Base-by-base conservation (phyloP, 2,329 filamentous ascomycete genomes). In the Sarocladium strictum region DNA sequence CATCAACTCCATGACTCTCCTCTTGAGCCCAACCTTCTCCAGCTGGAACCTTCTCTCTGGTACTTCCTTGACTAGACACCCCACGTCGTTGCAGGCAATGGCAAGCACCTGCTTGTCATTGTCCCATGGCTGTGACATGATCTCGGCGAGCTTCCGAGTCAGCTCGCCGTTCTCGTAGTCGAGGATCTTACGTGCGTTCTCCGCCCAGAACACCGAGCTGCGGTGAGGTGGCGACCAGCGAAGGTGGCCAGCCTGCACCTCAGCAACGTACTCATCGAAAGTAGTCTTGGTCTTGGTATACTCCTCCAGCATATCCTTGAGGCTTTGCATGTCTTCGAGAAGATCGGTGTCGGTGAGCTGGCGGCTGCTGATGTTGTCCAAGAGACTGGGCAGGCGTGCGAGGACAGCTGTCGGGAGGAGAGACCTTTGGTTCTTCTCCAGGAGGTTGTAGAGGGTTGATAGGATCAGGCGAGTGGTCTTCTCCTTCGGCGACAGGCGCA, bases 391-490 rank as follows among this genome's bases (percentile, higher is more conserved):
- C 32, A 97, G 83, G 57, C 90, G 87, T 52, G 90, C 90, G 56
- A 96, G 86, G 21, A 94, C 87, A 1, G 94, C 92, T 2, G 87
- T 86, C 7, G 93, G 92, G 55, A 97, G 85, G 69, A 86, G 72
- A 68, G 88, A 79, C 80, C 88, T 75, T 73, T 82, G 70, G 77
- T 90, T 86, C 57, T 77, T 75, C 43, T 76, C 75, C 35, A 97
- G 83, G 43, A 99, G 84, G 72, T 96, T 97, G 68, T 87, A 82
- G 38, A 99, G 81, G 7, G 93, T 97, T 10, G 91, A 91, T 43
- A 97, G 80, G 45, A 97, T 83, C 54, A 99, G 80, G 27, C 94
- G 86, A 1, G 93, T 97, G 1, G 93, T 97, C 78, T 99, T 99
- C 69, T 97, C 94, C 71, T 99, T 99, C 43, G 93, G 92, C 2